Evolutionary conservation across 768 basidiomycete genomes (phyloP).

Genomic region (Boletus insuetus): DNA sequence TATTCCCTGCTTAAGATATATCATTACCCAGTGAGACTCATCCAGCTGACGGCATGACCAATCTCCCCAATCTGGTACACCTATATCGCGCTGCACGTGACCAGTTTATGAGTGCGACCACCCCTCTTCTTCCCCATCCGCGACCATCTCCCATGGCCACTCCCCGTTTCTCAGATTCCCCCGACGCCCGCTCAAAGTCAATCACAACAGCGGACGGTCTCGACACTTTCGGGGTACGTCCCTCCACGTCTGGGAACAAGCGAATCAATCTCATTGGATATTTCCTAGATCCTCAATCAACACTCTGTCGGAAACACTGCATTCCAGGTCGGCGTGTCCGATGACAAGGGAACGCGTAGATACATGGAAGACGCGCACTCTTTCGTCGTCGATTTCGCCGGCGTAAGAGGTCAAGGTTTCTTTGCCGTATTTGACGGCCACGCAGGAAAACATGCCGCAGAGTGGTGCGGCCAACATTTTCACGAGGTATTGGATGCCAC

Average conservation of each 20-base stretch:
- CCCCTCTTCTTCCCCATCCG: slow-evolving; percentile 8
- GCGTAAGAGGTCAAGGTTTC: slow-evolving; percentile 92
- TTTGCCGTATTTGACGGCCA: slow-evolving; percentile 99
- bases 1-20: too few relatives aligned
- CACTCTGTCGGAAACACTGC: slow-evolving; percentile 65
- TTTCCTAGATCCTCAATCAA: slow-evolving; percentile 41
- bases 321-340: slow-evolving; percentile 64
- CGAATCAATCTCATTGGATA: neutral
- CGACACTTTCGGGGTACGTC: slow-evolving; percentile 74
- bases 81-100: slow-evolving; percentile 24
- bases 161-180: slow-evolving; percentile 51
- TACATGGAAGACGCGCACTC: slow-evolving; percentile 99
- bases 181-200: slow-evolving; percentile 78
- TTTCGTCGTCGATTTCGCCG: slow-evolving; percentile 91
- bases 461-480: slow-evolving; percentile 97
- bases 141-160: slow-evolving; percentile 21
- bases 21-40: too few relatives aligned
- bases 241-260: neutral
- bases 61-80: slow-evolving; percentile 1
- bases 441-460: slow-evolving; percentile 97
- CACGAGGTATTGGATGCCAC: slow-evolving; percentile 60
- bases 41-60: neutral
- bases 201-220: slow-evolving; percentile 73
- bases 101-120: slow-evolving; percentile 7
- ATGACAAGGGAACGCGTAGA: slow-evolving; percentile 86